Conservation (phyloP, 2,329 filamentous ascomycete genomes). For the Colletotrichum musicola region DNA sequence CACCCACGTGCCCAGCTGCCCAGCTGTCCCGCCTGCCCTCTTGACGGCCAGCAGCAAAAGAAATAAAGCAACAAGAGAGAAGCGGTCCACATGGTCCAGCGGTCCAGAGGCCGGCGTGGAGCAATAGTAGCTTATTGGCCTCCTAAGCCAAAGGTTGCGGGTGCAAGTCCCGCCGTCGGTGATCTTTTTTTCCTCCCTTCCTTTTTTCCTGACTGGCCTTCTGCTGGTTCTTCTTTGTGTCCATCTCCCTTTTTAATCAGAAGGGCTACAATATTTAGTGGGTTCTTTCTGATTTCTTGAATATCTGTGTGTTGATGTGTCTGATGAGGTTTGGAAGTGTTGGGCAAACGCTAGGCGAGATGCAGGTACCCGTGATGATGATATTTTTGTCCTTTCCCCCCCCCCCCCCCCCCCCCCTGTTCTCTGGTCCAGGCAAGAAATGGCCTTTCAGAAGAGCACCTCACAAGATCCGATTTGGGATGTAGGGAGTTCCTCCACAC, state of each 20-base stretch:
- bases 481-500: too few species aligned
- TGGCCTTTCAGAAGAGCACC: too few species aligned
- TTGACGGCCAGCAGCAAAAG: neutral
- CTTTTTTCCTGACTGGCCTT: neutral
- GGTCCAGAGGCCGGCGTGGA: conserved; percentile 34
- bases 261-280: too few species aligned
- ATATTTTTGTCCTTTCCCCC: too few species aligned
- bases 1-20: neutral
- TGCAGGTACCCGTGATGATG: conserved; percentile 4
- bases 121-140: conserved; percentile 40
- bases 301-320: too few species aligned
- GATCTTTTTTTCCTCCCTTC: neutral
- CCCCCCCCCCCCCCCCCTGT: too few species aligned
- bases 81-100: conserved; percentile 18
- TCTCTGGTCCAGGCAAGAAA: too few species aligned
- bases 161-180: conserved; percentile 39
- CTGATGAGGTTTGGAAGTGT: neutral
- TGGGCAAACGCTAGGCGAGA: conserved; percentile 1
- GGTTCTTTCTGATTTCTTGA: neutral
- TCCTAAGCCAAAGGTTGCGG: conserved; percentile 40
- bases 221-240: neutral
- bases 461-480: too few species aligned
- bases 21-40: neutral
- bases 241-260: neutral
- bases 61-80: conserved; percentile 12